Evolutionary conservation across 192 early-diverging fungal genomes (phyloP).

Genomic region (Podila epigama): DNA sequence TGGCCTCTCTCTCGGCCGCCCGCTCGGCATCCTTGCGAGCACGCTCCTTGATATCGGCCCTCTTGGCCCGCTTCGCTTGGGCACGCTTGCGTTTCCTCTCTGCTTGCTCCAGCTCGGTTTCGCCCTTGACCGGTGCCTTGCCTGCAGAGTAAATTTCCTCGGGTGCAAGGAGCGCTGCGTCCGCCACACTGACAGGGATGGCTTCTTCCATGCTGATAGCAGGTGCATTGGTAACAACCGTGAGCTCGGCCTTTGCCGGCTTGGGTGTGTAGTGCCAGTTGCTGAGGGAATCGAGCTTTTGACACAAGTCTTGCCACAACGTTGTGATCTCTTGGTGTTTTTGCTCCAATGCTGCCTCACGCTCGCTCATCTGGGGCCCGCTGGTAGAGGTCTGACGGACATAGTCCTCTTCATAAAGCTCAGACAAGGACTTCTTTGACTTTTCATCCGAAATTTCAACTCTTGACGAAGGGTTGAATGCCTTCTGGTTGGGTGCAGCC

Average conservation of each 20-base stretch:
- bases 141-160: slow-evolving; percentile 90
- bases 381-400: slow-evolving; percentile 63
- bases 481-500: slow-evolving; percentile 74
- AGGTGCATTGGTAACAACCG: slow-evolving; percentile 78
- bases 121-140: slow-evolving; percentile 73
- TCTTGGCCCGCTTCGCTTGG: slow-evolving; percentile 71
- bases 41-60: slow-evolving; percentile 68
- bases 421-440: slow-evolving; percentile 86
- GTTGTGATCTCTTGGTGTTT: slow-evolving; percentile 83
- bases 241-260: slow-evolving; percentile 77
- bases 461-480: slow-evolving; percentile 74
- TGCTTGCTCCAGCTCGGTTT: slow-evolving; percentile 77
- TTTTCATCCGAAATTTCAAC: slow-evolving; percentile 88
- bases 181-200: slow-evolving; percentile 84
- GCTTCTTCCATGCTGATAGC: slow-evolving; percentile 96
- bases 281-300: slow-evolving; percentile 89
- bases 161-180: slow-evolving; percentile 84
- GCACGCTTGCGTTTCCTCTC: slow-evolving; percentile 79
- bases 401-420: slow-evolving; percentile 93
- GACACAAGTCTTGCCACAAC: slow-evolving; percentile 80
- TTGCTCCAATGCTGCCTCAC: slow-evolving; percentile 77
- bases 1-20: slow-evolving; percentile 50
- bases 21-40: slow-evolving; percentile 56
- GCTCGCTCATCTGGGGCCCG: slow-evolving; percentile 66
- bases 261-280: slow-evolving; percentile 96